Percentiles rank a stretch among this genome's conserved stretches.
phyloP scores from a whole-genome alignment of 2,329 filamentous ascomycete genomes.

The Xylaria sp. region DNA sequence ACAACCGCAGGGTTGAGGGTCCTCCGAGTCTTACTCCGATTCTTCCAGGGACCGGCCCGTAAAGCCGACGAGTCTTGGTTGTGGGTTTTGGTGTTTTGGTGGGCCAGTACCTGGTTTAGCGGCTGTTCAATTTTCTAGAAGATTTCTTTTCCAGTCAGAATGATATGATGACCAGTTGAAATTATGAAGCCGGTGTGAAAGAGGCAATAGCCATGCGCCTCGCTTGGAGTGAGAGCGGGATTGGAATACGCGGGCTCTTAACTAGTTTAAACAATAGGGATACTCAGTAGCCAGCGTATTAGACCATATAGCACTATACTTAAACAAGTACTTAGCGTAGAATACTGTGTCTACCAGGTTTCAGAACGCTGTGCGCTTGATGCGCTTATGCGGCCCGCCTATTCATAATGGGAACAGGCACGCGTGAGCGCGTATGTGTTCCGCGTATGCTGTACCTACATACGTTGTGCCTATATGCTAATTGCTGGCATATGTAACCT shows the following conservation, averaged over 20 bases:
- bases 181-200: not conserved
- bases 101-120: not conserved
- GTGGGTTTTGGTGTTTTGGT: slow-evolving; percentile 18
- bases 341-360: not conserved
- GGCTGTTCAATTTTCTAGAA: not conserved
- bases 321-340: not conserved
- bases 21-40: slow-evolving; percentile 7
- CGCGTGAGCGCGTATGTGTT: slow-evolving; percentile 9
- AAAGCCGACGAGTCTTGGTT: slow-evolving; percentile 20
- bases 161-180: not conserved
- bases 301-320: not conserved
- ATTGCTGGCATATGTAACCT: slow-evolving; percentile 3
- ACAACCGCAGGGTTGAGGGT: slow-evolving; percentile 17
- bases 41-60: slow-evolving; percentile 23
- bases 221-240: not conserved
- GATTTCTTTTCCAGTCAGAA: not conserved
- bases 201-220: not conserved
- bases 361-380: not conserved
- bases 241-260: not conserved
- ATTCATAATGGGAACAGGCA: not conserved
- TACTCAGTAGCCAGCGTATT: not conserved
- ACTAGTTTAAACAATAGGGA: not conserved
- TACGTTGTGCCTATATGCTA: slow-evolving; percentile 8
- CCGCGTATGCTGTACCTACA: not conserved
- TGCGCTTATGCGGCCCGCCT: slow-evolving; percentile 28